Percentiles rank a stretch among this genome's conserved stretches.
Conservation (phyloP, 2,329 filamentous ascomycete species). For the Thielaviopsis euricoi region DNA sequence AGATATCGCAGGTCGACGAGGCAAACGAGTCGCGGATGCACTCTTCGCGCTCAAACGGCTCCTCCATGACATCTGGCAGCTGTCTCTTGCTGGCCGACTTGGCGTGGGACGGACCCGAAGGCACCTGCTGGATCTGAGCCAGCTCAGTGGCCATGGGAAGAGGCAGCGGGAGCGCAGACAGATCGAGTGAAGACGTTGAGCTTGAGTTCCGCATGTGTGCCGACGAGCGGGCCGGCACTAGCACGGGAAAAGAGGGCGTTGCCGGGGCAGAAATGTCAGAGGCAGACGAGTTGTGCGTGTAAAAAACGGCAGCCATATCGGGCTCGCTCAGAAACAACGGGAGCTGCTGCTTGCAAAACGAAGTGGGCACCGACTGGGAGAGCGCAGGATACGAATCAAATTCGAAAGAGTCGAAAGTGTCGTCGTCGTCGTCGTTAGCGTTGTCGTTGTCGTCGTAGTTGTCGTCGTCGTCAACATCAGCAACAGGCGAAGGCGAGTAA, state of each 20-base stretch:
- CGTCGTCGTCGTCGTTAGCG: slow-evolving; percentile 11
- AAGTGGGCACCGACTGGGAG: slow-evolving; percentile 6
- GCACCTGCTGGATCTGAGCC: slow-evolving; percentile 4
- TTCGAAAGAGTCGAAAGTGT: slow-evolving; percentile 10
- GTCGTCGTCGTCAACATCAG: not conserved
- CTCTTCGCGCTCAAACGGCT: slow-evolving; percentile 55
- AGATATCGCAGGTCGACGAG: slow-evolving; percentile 28
- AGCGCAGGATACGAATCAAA: slow-evolving; percentile 10
- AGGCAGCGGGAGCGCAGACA: slow-evolving; percentile 14
- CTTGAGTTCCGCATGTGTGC: slow-evolving; percentile 46
- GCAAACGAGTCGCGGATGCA: slow-evolving; percentile 24
- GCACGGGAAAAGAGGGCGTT: slow-evolving; percentile 48
- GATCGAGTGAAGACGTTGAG: slow-evolving; percentile 61
- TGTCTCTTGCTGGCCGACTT: slow-evolving; percentile 39
- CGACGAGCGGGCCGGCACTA: not conserved
- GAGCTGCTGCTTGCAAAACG: slow-evolving; percentile 3
- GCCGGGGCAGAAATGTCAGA: slow-evolving; percentile 55
- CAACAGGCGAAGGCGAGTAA: not conserved
- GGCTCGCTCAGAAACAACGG: slow-evolving; percentile 15
- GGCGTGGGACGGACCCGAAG: slow-evolving; percentile 16
- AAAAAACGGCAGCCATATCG: slow-evolving; percentile 26
- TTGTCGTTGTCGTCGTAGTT: slow-evolving; percentile 6
- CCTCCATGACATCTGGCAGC: slow-evolving; percentile 73
- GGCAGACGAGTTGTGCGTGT: slow-evolving; percentile 36
- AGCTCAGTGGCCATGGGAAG: slow-evolving; percentile 24